These are phyloP conservation scores for Cardiosporidium cionae DNA, from an alignment of 169 alveolate species.

Conservation along the genomic window DNA sequence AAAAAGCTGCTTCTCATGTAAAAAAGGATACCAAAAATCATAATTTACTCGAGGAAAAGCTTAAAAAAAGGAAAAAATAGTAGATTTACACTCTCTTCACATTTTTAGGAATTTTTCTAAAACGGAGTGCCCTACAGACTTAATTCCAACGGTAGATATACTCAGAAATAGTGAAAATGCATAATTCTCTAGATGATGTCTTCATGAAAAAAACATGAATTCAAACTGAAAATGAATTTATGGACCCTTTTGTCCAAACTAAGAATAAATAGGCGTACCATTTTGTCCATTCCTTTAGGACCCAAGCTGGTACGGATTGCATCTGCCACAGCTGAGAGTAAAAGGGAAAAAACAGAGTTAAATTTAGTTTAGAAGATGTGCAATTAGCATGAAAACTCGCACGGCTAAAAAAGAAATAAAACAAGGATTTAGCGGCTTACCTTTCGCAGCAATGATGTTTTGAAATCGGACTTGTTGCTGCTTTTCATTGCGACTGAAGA, in stretches of 20 bases:
- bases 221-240: too few relatives aligned
- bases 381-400: not conserved
- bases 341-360: not conserved
- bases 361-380: not conserved
- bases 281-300: conserved; percentile 99
- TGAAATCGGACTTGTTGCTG: conserved; percentile 19
- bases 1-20: not conserved
- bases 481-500: conserved; percentile 29
- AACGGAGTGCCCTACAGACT: not conserved
- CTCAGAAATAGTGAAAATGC: too few relatives aligned
- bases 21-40: not conserved
- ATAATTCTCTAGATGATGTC: too few relatives aligned
- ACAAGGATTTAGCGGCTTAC: too few relatives aligned
- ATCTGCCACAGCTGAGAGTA: conserved; percentile 85
- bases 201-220: too few relatives aligned
- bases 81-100: too few relatives aligned
- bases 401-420: not conserved
- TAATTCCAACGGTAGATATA: too few relatives aligned
- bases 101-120: not conserved
- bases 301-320: conserved; percentile 96
- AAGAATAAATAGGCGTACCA: too few relatives aligned
- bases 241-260: too few relatives aligned
- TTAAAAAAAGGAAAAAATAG: not conserved
- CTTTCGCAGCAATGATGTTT: conserved; percentile 38
- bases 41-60: not conserved